phyloP scores from a whole-genome alignment of 2,329 filamentous ascomycete genomes.

The Apiospora aurea region DNA sequence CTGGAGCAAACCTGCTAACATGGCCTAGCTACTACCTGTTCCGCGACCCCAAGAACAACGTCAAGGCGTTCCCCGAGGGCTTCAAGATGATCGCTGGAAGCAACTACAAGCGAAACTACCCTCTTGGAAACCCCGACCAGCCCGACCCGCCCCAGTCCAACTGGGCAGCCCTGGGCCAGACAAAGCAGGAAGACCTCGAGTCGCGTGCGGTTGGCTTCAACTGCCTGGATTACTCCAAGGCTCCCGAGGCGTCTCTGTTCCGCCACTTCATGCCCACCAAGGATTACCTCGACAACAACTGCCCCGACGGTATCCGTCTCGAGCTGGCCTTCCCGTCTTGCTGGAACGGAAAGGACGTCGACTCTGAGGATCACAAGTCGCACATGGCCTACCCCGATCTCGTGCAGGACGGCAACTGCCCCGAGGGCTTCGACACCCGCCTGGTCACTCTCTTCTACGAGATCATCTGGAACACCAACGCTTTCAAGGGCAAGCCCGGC shows the following conservation, averaged over 20 bases:
- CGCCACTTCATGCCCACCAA: conserved; percentile 86
- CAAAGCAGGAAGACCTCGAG: conserved; percentile 70
- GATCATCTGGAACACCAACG: conserved; percentile 79
- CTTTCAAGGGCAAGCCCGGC: conserved; percentile 68
- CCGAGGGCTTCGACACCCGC: conserved; percentile 70
- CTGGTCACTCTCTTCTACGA: conserved; percentile 83
- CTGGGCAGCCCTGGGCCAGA: conserved; percentile 71
- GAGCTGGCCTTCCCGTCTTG: conserved; percentile 91
- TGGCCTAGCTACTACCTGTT: conserved; percentile 80
- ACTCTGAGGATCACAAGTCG: conserved; percentile 61
- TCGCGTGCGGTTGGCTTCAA: conserved; percentile 94
- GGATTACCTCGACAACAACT: conserved; percentile 79
- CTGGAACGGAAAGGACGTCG: conserved; percentile 77
- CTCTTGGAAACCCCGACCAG: conserved; percentile 69
- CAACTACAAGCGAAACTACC: conserved; percentile 72
- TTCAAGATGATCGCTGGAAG: conserved; percentile 87
- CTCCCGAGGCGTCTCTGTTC: conserved; percentile 76
- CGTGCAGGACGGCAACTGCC: conserved; percentile 80
- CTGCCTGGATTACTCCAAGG: conserved; percentile 80
- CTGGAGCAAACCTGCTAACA: background rate
- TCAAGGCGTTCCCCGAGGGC: conserved; percentile 76
- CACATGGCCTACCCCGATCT: conserved; percentile 82
- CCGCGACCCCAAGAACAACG: conserved; percentile 58
- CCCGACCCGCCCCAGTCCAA: conserved; percentile 70
- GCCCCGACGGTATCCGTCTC: conserved; percentile 79